A percentile compares a stretch with the other conserved stretches of the same genome.
These are phyloP conservation scores for Prunus davidiana DNA, from an alignment of 306 rosid species.

Conservation along the genomic window DNA sequence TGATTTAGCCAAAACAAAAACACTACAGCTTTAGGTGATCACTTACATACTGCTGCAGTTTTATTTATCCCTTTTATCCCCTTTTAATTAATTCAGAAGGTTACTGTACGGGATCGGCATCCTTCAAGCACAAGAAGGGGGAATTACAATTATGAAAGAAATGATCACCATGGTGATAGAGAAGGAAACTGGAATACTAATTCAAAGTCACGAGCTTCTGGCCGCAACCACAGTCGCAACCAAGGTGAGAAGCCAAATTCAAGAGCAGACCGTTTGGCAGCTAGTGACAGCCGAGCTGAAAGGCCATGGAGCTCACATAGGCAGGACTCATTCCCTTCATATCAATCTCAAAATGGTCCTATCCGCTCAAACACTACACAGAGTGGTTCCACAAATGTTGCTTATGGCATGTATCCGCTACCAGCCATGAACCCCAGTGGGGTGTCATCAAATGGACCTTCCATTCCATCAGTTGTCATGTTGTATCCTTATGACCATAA, in stretches of 20 bases:
- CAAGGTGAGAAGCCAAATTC: conserved; percentile 65
- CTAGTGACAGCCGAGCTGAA: conserved; percentile 67
- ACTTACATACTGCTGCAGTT: neutral
- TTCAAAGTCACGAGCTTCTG: conserved; percentile 65
- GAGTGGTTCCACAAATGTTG: conserved; percentile 56
- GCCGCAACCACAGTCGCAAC: conserved; percentile 66
- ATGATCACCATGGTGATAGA: conserved; percentile 76
- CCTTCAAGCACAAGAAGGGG: conserved; percentile 71
- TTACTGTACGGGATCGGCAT: conserved; percentile 68
- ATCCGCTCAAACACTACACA: conserved; percentile 53
- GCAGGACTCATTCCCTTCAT: conserved; percentile 47
- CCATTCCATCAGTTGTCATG: conserved; percentile 81
- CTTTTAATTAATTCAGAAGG: conserved; percentile 58
- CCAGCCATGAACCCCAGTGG: conserved; percentile 70
- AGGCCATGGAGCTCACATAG: conserved; percentile 82
- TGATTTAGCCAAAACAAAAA: too few species aligned
- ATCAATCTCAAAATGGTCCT: conserved; percentile 80
- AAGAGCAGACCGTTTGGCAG: conserved; percentile 59
- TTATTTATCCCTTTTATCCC: conserved; percentile 6
- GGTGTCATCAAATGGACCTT: conserved; percentile 71
- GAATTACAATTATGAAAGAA: conserved; percentile 67
- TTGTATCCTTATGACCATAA: conserved; percentile 76
- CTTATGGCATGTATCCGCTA: conserved; percentile 71
- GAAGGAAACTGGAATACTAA: conserved; percentile 83
- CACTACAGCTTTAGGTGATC: neutral